phyloP scores from a whole-genome alignment of 768 basidiomycete species.

The Tephrocybe rancida region DNA sequence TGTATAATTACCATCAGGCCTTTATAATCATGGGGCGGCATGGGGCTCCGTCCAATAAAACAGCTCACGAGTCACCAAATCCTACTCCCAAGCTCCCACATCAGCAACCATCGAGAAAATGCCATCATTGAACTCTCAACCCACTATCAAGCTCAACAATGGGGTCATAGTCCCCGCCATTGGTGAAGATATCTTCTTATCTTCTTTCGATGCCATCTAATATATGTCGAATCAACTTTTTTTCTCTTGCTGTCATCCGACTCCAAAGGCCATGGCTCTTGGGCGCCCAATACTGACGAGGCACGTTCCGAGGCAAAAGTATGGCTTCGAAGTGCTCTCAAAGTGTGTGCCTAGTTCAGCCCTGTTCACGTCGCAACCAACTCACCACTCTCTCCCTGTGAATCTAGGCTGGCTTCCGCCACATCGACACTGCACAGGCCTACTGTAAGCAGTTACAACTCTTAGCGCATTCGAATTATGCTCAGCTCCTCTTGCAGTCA shows the following conservation, averaged over 20 bases:
- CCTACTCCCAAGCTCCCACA: too few species aligned
- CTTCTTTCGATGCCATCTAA: too few species aligned
- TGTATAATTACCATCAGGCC: too few species aligned
- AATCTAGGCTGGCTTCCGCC: slow-evolving; percentile 40
- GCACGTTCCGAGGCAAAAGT: slow-evolving; percentile 32
- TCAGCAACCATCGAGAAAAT: too few species aligned
- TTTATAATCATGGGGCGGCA: too few species aligned
- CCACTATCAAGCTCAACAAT: slow-evolving; percentile 29
- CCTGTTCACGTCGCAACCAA: too few species aligned
- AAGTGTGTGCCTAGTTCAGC: slow-evolving; percentile 25
- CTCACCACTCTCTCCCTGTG: neutral
- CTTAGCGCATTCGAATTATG: neutral
- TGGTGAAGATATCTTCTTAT: slow-evolving; percentile 22
- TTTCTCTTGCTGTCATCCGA: too few species aligned
- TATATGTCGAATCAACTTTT: too few species aligned
- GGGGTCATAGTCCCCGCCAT: slow-evolving; percentile 36
- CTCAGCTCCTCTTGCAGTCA: slow-evolving; percentile 21
- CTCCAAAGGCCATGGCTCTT: slow-evolving; percentile 39
- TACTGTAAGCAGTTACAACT: slow-evolving; percentile 26
- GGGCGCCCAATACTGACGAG: slow-evolving; percentile 35
- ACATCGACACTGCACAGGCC: slow-evolving; percentile 40
- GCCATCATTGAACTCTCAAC: slow-evolving; percentile 1
- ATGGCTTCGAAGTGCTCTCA: slow-evolving; percentile 43
- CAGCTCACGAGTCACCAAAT: too few species aligned
- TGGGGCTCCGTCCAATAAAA: too few species aligned